Percentiles rank a stretch among this genome's conserved stretches.
Evolutionary conservation across 352 stramenopile genomes (phyloP).

Genomic region (Phytopythium delawarense): DNA sequence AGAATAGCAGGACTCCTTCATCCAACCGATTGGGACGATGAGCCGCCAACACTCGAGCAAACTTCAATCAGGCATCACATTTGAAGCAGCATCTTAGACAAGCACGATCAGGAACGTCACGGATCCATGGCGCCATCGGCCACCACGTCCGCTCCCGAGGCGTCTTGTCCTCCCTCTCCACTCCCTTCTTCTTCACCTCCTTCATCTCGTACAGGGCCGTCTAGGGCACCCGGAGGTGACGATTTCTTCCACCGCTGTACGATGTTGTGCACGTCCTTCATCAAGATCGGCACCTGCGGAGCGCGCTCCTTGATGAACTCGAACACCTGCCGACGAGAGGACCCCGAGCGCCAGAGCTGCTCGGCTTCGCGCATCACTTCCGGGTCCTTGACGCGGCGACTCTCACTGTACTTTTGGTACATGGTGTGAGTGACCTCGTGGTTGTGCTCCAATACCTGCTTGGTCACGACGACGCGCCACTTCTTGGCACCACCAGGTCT

Average conservation of each 20-base stretch:
- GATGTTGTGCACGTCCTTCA: constrained; percentile 84
- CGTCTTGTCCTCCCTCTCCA: not conserved
- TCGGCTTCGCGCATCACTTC: constrained; percentile 50
- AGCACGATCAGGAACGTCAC: not conserved
- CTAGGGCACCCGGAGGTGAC: constrained; percentile 9
- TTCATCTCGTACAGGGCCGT: not conserved
- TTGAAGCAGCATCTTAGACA: not conserved
- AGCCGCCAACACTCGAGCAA: not conserved
- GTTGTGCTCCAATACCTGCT: constrained; percentile 68
- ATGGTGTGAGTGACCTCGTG: constrained; percentile 52
- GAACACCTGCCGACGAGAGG: constrained; percentile 57
- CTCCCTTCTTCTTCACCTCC: not conserved
- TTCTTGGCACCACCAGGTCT: constrained; percentile 8
- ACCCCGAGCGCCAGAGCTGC: constrained; percentile 51
- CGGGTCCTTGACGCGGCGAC: constrained; percentile 60
- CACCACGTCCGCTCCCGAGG: not conserved
- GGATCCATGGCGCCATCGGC: not conserved
- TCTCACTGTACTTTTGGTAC: constrained; percentile 70
- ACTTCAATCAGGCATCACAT: not conserved
- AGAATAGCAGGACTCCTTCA: not conserved
- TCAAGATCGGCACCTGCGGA: constrained; percentile 45
- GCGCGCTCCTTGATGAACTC: constrained; percentile 70
- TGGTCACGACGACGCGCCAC: constrained; percentile 72
- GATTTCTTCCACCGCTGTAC: constrained; percentile 64
- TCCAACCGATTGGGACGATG: not conserved